Conservation (phyloP, 441 rosid genomes). For the Jatropha podagrica region DNA sequence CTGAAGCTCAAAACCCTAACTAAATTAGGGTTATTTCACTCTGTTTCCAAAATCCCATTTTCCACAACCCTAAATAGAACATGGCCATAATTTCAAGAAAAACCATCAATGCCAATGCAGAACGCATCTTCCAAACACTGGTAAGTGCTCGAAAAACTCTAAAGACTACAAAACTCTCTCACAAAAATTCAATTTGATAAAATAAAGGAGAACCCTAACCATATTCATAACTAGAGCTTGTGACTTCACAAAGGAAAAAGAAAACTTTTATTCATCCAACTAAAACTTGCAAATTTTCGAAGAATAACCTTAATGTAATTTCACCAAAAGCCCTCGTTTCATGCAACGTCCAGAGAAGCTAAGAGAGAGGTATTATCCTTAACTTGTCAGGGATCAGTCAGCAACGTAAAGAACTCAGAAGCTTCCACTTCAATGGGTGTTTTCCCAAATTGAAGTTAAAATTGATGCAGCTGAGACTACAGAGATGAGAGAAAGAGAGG, state of each 20-base stretch:
- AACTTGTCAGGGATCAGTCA: slow-evolving; percentile 9
- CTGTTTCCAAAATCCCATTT: slow-evolving; percentile 25
- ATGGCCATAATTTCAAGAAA: slow-evolving; percentile 21
- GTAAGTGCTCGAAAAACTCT: not conserved
- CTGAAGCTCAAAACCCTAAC: slow-evolving; percentile 20
- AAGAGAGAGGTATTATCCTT: not conserved
- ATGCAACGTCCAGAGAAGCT: not conserved
- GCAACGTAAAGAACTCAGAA: not conserved
- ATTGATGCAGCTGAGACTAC: not conserved
- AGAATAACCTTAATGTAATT: slow-evolving; percentile 13
- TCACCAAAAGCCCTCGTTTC: not conserved
- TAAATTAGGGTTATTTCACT: slow-evolving; percentile 24
- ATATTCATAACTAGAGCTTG: not conserved
- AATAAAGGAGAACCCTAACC: slow-evolving; percentile 3
- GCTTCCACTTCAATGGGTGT: slow-evolving; percentile 3
- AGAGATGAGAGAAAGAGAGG: not conserved
- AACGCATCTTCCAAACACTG: slow-evolving; percentile 6
- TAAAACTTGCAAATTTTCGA: not conserved
- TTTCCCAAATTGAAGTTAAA: not conserved
- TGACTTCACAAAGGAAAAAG: not conserved
- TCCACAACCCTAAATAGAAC: slow-evolving; percentile 11
- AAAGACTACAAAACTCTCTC: slow-evolving; percentile 4
- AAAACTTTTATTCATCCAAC: not conserved
- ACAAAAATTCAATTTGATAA: slow-evolving; percentile 5
- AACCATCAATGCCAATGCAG: slow-evolving; percentile 13